A percentile compares a stretch with the other conserved stretches of the same genome.
Conservation (phyloP, 108 stramenopile species). For the Skeletonema potamos region DNA sequence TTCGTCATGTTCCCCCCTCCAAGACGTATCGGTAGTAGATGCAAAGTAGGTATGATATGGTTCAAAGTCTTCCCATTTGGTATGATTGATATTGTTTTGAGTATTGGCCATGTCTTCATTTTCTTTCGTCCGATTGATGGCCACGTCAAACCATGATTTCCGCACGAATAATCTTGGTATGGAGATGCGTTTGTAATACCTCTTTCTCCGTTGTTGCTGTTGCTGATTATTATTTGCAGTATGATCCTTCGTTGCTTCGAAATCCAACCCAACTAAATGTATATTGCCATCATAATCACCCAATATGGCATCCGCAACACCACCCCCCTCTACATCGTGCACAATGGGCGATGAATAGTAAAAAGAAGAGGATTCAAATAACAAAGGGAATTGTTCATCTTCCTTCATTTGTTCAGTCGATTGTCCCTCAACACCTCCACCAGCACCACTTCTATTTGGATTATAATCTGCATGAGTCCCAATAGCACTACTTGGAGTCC, state of each 20-base stretch:
- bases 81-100: constrained; percentile 17
- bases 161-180: constrained; percentile 69
- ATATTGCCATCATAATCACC: constrained; percentile 81
- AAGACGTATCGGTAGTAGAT: constrained; percentile 25
- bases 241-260: background rate
- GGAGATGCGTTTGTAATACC: constrained; percentile 65
- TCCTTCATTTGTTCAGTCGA: constrained; percentile 65
- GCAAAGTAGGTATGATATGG: constrained; percentile 86
- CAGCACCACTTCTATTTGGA: background rate
- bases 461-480: constrained; percentile 19
- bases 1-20: constrained; percentile 43
- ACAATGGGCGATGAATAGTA: constrained; percentile 64
- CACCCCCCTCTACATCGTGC: constrained; percentile 75
- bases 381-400: constrained; percentile 71
- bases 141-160: constrained; percentile 66
- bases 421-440: constrained; percentile 2
- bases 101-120: constrained; percentile 40
- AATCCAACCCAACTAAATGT: constrained; percentile 64
- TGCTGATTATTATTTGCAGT: background rate
- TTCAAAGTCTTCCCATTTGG: constrained; percentile 58
- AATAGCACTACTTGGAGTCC: constrained; percentile 56
- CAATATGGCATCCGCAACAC: constrained; percentile 69
- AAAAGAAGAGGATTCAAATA: constrained; percentile 78
- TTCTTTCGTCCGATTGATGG: constrained; percentile 60
- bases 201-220: constrained; percentile 16